These are phyloP conservation scores for Alternaria viburni DNA, from an alignment of 2,329 filamentous ascomycete species.

Conservation along the genomic window DNA sequence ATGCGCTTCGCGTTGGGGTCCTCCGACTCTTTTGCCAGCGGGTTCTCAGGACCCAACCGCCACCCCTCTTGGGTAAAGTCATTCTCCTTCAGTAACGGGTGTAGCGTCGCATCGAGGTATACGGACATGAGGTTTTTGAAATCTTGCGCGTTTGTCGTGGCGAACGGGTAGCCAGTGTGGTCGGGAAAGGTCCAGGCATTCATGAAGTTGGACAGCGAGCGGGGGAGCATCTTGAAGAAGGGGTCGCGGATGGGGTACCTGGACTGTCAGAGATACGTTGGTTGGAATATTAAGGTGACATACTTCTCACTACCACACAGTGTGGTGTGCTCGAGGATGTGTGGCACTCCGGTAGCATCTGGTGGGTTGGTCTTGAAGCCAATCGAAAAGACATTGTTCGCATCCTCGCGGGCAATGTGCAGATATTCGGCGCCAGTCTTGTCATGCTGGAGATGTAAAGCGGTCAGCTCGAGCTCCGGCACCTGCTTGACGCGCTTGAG, in stretches of 20 bases:
- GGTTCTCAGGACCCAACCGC: constrained; percentile 93
- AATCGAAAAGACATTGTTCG: constrained; percentile 99
- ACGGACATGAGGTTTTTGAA: constrained; percentile 96
- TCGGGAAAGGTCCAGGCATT: constrained; percentile 97
- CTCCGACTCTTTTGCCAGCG: constrained; percentile 55
- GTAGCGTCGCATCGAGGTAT: constrained; percentile 91
- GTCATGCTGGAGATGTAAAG: constrained; percentile 88
- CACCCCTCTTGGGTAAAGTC: constrained; percentile 98
- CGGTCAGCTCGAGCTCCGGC: constrained; percentile 90
- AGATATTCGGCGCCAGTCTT: constrained; percentile 96
- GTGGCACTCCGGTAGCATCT: constrained; percentile 92
- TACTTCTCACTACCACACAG: constrained; percentile 94
- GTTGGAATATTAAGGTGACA: constrained; percentile 14
- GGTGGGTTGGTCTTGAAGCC: constrained; percentile 99
- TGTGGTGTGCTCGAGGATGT: constrained; percentile 97
- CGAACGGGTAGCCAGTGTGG: constrained; percentile 97
- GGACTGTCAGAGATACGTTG: constrained; percentile 11
- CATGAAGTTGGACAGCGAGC: constrained; percentile 99
- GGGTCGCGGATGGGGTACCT: constrained; percentile 97
- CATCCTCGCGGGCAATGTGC: constrained; percentile 91
- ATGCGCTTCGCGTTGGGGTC: constrained; percentile 67
- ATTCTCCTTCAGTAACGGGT: constrained; percentile 84
- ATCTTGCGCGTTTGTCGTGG: constrained; percentile 93
- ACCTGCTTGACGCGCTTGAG: constrained; percentile 88
- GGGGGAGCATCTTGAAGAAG: constrained; percentile 99